These are phyloP conservation scores for Nitzschia putrida DNA, from an alignment of 108 stramenopile species.

Conservation along the genomic window DNA sequence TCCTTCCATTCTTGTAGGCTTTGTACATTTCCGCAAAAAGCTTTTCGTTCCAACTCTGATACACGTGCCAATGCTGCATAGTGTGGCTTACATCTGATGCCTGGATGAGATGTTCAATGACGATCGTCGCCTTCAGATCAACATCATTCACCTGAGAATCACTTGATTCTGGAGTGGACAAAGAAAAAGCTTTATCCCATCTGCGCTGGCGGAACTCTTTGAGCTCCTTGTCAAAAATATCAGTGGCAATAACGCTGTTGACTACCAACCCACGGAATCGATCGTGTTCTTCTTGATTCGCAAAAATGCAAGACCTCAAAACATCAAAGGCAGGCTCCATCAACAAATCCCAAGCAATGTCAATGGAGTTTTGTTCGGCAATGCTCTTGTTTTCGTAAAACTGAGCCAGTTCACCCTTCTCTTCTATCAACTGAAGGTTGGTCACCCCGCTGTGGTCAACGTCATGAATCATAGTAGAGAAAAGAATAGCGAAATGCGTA, in stretches of 20 bases:
- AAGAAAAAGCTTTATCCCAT: slow-evolving; percentile 27
- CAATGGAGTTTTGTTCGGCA: slow-evolving; percentile 50
- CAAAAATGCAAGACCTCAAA: slow-evolving; percentile 1
- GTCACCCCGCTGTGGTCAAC: slow-evolving; percentile 52
- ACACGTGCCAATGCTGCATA: slow-evolving; percentile 33
- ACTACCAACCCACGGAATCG: slow-evolving; percentile 25
- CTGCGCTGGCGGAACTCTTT: slow-evolving; percentile 4
- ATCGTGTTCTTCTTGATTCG: slow-evolving; percentile 3
- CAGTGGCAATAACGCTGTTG: slow-evolving; percentile 18
- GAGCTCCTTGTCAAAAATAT: slow-evolving; percentile 28
- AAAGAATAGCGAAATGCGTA: slow-evolving; percentile 49
- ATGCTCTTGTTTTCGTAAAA: slow-evolving; percentile 47
- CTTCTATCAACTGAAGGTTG: slow-evolving; percentile 48
- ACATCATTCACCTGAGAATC: neutral
- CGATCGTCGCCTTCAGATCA: slow-evolving; percentile 22
- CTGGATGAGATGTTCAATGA: slow-evolving; percentile 29
- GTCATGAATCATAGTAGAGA: slow-evolving; percentile 55
- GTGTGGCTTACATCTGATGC: slow-evolving; percentile 27
- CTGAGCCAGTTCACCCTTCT: slow-evolving; percentile 27
- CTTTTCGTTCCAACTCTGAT: slow-evolving; percentile 18
- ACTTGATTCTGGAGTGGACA: neutral
- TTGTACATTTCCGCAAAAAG: slow-evolving; percentile 25
- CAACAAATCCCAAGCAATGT: slow-evolving; percentile 45
- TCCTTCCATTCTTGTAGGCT: slow-evolving; percentile 14
- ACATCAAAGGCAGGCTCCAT: slow-evolving; percentile 35